Evolutionary conservation across 331 rosid species (phyloP).

Genomic region (Quercus lobata): DNA sequence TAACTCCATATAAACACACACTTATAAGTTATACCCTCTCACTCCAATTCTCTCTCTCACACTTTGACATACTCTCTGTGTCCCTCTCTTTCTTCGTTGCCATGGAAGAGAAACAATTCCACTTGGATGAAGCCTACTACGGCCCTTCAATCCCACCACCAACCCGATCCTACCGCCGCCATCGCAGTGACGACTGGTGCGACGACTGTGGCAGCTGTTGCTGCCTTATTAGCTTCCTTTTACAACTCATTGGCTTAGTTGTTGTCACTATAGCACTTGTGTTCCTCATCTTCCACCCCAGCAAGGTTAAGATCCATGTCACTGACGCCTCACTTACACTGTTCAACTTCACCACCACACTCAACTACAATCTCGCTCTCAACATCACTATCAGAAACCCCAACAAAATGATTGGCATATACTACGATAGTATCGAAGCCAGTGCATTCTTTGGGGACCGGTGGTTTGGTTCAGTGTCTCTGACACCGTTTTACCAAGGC

Average conservation of each 20-base stretch:
- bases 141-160: conserved; percentile 26
- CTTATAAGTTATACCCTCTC: background rate
- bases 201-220: background rate
- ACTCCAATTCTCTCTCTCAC: background rate
- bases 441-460: conserved; percentile 41
- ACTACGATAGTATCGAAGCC: conserved; percentile 70
- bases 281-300: conserved; percentile 43
- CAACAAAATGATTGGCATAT: conserved; percentile 61
- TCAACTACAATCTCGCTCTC: conserved; percentile 55
- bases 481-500: conserved; percentile 46
- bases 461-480: conserved; percentile 17
- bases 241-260: conserved; percentile 29
- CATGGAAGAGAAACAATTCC: background rate
- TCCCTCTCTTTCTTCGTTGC: background rate
- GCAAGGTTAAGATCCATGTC: conserved; percentile 36
- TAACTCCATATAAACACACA: background rate
- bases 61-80: background rate
- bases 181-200: background rate
- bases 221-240: conserved; percentile 10
- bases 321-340: conserved; percentile 43
- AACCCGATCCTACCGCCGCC: conserved; percentile 1
- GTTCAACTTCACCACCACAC: conserved; percentile 36
- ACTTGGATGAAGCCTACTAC: conserved; percentile 22
- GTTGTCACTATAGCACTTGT: conserved; percentile 30
- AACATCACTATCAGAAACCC: conserved; percentile 77